Conservation (phyloP, 2,329 filamentous ascomycete genomes). For the Cercospora sojina region DNA sequence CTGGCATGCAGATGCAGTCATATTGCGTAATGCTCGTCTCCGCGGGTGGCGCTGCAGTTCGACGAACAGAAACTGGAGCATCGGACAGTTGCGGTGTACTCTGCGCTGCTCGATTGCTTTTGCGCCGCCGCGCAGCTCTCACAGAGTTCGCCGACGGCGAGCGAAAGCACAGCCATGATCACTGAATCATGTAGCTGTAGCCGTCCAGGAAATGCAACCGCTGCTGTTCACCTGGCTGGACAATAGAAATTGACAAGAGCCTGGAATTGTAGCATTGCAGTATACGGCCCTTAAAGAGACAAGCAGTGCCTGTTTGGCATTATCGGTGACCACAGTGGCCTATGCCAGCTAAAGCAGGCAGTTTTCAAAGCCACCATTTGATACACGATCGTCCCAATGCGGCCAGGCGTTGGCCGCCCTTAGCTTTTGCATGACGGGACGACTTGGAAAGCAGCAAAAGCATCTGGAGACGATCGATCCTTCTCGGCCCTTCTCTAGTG, state of each 20-base stretch:
- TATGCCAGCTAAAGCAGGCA: not conserved
- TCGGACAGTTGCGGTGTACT: not conserved
- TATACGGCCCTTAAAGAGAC: not conserved
- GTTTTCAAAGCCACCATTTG: not conserved
- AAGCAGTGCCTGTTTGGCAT: not conserved
- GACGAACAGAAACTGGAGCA: not conserved
- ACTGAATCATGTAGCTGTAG: not conserved
- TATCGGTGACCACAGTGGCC: not conserved
- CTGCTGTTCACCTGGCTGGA: not conserved
- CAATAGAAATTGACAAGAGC: not conserved
- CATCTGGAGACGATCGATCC: not conserved
- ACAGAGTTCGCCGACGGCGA: not conserved
- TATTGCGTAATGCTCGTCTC: not conserved
- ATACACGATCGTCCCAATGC: not conserved
- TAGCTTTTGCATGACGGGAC: not conserved
- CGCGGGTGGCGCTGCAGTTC: not conserved
- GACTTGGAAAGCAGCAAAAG: not conserved
- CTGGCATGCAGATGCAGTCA: not conserved
- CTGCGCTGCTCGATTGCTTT: not conserved
- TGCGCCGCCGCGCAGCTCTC: not conserved
- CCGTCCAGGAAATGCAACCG: not conserved
- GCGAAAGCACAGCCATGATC: not conserved
- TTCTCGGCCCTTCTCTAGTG: not conserved
- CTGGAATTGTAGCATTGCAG: not conserved
- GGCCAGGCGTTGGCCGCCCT: too few relatives aligned